Evolutionary conservation across 805 yeast genomes (phyloP).

Genomic region (Candida morakotiae): DNA sequence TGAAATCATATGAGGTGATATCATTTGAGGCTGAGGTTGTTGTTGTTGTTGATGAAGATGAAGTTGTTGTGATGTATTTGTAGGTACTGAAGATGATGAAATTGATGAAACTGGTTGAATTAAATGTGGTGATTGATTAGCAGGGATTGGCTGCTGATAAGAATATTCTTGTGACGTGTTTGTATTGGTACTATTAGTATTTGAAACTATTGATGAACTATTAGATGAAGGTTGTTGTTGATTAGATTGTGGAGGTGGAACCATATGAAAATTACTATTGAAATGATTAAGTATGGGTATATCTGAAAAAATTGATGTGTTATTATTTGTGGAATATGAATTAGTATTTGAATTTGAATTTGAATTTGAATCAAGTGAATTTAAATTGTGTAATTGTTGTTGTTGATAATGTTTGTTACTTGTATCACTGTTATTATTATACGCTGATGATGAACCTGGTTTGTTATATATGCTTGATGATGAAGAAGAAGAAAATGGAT

Average conservation of each 20-base stretch:
- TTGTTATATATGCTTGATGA: too few species aligned
- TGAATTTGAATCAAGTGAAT: background rate
- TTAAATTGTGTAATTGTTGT: background rate
- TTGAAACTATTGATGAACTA: background rate
- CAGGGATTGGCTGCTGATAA: background rate
- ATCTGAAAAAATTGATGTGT: background rate
- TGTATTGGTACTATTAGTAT: background rate
- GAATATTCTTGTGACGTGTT: constrained; percentile 1
- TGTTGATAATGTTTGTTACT: too few species aligned
- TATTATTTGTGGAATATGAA: background rate
- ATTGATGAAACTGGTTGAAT: background rate
- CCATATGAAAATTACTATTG: background rate
- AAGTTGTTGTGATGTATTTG: background rate
- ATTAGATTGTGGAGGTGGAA: background rate
- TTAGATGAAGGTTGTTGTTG: background rate
- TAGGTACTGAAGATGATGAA: background rate
- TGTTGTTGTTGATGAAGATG: constrained; percentile 7
- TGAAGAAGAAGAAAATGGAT: background rate
- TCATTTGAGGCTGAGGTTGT: constrained; percentile 1
- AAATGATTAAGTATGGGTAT: background rate
- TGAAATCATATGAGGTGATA: constrained; percentile 1
- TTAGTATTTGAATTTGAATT: background rate
- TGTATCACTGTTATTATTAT: too few species aligned
- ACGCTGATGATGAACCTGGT: too few species aligned
- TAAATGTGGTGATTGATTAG: background rate